These are phyloP conservation scores for Parietichytrium sp. DNA, from an alignment of 108 stramenopile species.

Conservation along the genomic window DNA sequence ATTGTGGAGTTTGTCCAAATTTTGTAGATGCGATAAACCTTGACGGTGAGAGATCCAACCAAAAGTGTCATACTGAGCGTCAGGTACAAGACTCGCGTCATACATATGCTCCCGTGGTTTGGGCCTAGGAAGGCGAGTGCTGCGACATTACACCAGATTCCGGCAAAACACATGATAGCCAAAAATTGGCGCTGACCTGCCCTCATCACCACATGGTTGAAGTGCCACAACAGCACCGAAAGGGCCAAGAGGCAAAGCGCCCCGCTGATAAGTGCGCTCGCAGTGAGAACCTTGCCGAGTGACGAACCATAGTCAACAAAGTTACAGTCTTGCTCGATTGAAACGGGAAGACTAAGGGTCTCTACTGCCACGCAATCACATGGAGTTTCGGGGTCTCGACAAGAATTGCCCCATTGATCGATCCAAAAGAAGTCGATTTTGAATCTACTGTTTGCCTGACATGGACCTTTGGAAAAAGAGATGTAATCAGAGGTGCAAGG, in stretches of 20 bases:
- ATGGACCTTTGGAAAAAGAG: not conserved
- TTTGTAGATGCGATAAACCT: constrained; percentile 10
- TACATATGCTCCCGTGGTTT: not conserved
- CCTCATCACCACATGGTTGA: not conserved
- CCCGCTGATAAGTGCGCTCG: not conserved
- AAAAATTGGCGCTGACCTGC: constrained; percentile 20
- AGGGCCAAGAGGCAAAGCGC: not conserved
- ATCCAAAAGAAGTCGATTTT: not conserved
- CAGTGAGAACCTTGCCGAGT: not conserved
- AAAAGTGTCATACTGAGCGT: not conserved
- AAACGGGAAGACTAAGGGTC: not conserved
- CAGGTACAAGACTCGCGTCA: not conserved
- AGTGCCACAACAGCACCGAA: constrained; percentile 8
- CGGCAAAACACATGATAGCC: constrained; percentile 35
- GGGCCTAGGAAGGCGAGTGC: constrained; percentile 27
- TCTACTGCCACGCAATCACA: constrained; percentile 6
- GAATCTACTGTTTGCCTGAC: not conserved
- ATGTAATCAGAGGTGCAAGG: not conserved
- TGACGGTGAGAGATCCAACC: constrained; percentile 34
- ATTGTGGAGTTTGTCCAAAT: constrained; percentile 38
- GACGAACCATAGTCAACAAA: not conserved
- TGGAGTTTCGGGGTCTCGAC: not conserved
- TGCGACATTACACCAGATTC: constrained; percentile 2
- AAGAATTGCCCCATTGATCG: not conserved
- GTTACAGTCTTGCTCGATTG: not conserved